Evolutionary conservation across 2,329 filamentous ascomycete species (phyloP), one percentile per base, ranked within the genome.

Genomic region (Colletotrichum neosansevieriae): DNA sequence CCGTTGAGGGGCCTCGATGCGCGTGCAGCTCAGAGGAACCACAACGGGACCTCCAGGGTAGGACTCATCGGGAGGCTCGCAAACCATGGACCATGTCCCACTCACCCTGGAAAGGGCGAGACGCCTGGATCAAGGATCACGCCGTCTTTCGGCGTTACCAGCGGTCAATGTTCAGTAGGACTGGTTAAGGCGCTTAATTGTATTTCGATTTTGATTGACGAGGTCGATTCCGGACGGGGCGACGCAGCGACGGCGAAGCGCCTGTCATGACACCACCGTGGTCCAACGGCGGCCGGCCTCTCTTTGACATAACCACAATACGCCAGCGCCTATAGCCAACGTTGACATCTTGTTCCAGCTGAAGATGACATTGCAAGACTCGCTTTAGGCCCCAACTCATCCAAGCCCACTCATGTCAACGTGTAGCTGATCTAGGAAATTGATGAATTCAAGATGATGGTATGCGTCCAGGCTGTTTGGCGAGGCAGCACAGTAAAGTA

Each of bases 111-210:
- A 15, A 34, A n/a, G 64, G 53, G 64, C 64, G 64, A 67, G 38
- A 67, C 64, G 64, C 64, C 38, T 50, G 36, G 19, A 32, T 53
- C 32, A 54, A 15, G 51, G 34, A 47, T 45, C 32, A 50, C 19
- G n/a, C 19, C 21, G 32, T 56, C 38, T 21, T 12, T 34, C 17
- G 38, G 44, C 12, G 36, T 11, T 38, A 13, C 12, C 9, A 15
- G 36, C 36, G 13, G 36, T 38, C 36, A 38, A 38, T 15, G 36
- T 15, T 29, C 29, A 29, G 29, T 29, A 6, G 29, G 29, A 38
- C 1, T 42, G 45, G 12, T 32, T 24, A 17, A 54, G 60, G 64
- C 64, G 64, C 64, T 67, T 64, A 67, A 38, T 15, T 10, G 15
- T 21, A 32, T 34, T 44, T 5, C 29, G 53, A 53, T 32, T 57